Percentiles rank a stretch among this genome's conserved stretches.
These are phyloP conservation scores for Paraleonurus japonicus DNA, from an alignment of 257 asterid genomes.

Conservation along the genomic window DNA sequence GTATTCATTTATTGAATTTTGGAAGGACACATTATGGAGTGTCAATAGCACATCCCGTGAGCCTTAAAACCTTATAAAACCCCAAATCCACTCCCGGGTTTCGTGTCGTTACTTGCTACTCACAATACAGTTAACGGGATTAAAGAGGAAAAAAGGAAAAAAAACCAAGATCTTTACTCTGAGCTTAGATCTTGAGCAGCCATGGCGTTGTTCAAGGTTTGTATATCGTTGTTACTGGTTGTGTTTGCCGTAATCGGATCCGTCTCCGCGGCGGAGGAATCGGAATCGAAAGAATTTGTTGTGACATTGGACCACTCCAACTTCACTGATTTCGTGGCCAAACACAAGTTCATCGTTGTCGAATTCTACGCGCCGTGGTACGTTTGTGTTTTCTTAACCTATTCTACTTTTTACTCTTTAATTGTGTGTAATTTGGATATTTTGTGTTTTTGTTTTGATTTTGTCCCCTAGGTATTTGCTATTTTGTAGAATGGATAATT, in stretches of 20 bases:
- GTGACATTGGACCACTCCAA: constrained; percentile 71
- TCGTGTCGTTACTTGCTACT: not conserved
- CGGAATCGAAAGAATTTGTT: constrained; percentile 63
- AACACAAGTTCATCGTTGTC: constrained; percentile 73
- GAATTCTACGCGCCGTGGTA: constrained; percentile 96
- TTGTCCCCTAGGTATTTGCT: not conserved
- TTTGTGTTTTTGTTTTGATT: not conserved
- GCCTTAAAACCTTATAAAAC: constrained; percentile 28
- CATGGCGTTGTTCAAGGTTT: constrained; percentile 40
- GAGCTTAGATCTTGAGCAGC: constrained; percentile 34
- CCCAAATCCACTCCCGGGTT: constrained; percentile 7
- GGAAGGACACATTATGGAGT: not conserved
- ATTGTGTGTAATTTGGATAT: not conserved
- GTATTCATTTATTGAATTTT: too few species aligned
- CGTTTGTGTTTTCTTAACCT: not conserved
- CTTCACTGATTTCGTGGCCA: constrained; percentile 73
- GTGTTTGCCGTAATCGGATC: constrained; percentile 27
- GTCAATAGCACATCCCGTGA: constrained; percentile 19
- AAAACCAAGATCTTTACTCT: constrained; percentile 11
- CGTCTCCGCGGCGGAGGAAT: constrained; percentile 34
- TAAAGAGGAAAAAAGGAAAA: not conserved
- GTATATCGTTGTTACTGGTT: constrained; percentile 27
- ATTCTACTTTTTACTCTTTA: not conserved
- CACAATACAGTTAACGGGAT: not conserved
- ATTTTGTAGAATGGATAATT: constrained; percentile 1